Base-by-base conservation (phyloP, 352 stramenopile genomes). In the Phytophthora citrophthora region DNA sequence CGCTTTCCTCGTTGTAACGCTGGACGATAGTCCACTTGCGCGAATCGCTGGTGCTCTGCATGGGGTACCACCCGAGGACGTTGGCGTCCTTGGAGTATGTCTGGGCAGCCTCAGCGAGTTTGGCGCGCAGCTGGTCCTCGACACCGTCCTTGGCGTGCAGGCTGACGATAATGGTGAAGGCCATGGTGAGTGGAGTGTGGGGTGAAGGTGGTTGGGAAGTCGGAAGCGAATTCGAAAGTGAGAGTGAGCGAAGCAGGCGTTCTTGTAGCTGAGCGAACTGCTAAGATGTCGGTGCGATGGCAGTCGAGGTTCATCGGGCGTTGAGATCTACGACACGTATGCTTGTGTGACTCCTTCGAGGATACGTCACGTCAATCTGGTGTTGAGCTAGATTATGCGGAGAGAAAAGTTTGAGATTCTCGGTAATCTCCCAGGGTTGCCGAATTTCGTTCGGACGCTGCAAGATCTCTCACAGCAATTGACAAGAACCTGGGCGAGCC, bases 21-120 rank as follows among this genome's bases (percentile, higher is more conserved):
- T 70, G 46, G 43, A 64, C 48, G 46, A 70, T 61, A n/a, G 53
- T 55, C 61, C 61, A 70, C 47, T 70, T 70, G 54, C 54, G 54
- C 16, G 61, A 18, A 40, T 70, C 61, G 39, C 15, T 64, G 53
- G 39, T 44, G 41, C 32, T 54, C 47, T 64, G 61, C 39, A 70
- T 38, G 13, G 54, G 45, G 54, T 60, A 15, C 47, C 40, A 65
- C 16, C 47, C 48, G 39, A 64, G 32, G 39, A 64, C 48, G 26
- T 48, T 26, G 32, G 54, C 24, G 18, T 70, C 54, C 53, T 70
- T 70, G 54, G 48, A 44, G 40, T 55, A 60, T 13, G 24, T 60
- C 45, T 64, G 40, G 11, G 61, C 54, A 49, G 47, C 46, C 20
- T 70, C 61, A 27, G 18, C 41, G n/a, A 70, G 40, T 41, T 70